Base-by-base conservation (phyloP, 2,329 filamentous ascomycete genomes). In the Colletotrichum kahawae region DNA sequence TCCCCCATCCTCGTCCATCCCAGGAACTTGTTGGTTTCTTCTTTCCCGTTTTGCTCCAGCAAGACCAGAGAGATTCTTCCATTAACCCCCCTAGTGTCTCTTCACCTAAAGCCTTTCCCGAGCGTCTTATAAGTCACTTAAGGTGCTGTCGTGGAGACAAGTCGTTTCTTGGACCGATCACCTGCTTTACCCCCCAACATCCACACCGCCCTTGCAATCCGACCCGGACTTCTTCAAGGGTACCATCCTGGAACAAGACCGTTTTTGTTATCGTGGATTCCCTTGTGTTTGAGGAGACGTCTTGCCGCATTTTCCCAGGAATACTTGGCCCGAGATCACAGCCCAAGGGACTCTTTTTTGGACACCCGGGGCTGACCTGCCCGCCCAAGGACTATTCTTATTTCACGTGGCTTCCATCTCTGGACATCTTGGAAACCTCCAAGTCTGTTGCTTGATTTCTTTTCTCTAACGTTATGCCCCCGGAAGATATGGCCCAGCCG, bases 401-500 rank as follows among this genome's bases (percentile, higher is more conserved):
- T 75, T 77, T 77, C 71, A 77, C 75, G 75, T 75, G 67, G 67
- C 54, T 65, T 75, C 76, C 76, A 31, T 43, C 76, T 54, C 65
- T 65, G 75, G 76, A 71, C 71, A 34, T 13, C 38, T 68, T 70
- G 70, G 70, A 67, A 33, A 38, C 38, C 38, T 51, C 66, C 67
- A 65, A 67, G 18, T 36, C 67, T 62, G 67, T 75, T 77, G 74
- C 74, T 76, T 74, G 72, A 66, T 70, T 74, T 71, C 68, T 57
- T 51, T 74, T 71, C 31, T 71, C 38, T 64, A 59, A 72, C 80
- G 82, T 79, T 79, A 83, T 84, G 83, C 82, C 82, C 79, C 81
- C 81, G 75, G 81, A 82, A 80, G 82, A 85, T 77, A 87, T 88
- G 87, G 84, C 86, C 59, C 86, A 87, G 77, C 84, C 86, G 79